Base-by-base conservation (phyloP, 108 stramenopile species). In the Nitzschia inconspicua region DNA sequence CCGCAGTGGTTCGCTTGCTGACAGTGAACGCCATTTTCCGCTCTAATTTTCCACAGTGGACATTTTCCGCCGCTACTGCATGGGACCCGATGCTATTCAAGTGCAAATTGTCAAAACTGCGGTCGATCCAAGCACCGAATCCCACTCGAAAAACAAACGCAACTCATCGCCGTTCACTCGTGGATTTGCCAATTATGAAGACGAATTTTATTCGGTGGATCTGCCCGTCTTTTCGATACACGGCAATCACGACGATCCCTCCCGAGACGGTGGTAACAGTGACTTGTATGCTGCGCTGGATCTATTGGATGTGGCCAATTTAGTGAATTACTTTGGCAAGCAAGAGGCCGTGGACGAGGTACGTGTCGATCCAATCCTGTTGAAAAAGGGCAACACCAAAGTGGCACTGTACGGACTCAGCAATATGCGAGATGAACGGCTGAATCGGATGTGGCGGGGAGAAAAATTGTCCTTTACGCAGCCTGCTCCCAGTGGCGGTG, bases 181-280 rank as follows among this genome's bases (percentile, higher is more conserved):
- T 10, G 68, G 84, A 40, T 50, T 63, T 42, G 96, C 86, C 57
- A 98, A 98, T 75, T 98, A 91, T 70, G 85, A 93, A 63, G 95
- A 98, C 63, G 86, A 80, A 42, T 77, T 69, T 60, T 86, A 82
- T 55, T 86, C 88, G 26, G 94, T 98, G 10, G 76, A 94, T 57
- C 76, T 98, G 30, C 97, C 98, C n/a, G 81, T 99, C 40, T 97
- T 99, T 58, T 53, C 84, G 64, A 96, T 99, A 56, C 97, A 98
- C 62, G 98, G 98, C 13, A 99, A 99, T 77, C 98, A 99, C 35
- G 98, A 98, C 54, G 95, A 97, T 72, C 96, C 98, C 7, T 87
- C 86, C 29, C 73, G 94, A 7, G 89, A 96, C 18, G 89, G 81
- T 2, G 72, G 72, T 0, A 60, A 63, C 26, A 28, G 52, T 2